Conservation (phyloP, 2,329 filamentous ascomycete genomes). For the Arthrobotrys entomopaga region DNA sequence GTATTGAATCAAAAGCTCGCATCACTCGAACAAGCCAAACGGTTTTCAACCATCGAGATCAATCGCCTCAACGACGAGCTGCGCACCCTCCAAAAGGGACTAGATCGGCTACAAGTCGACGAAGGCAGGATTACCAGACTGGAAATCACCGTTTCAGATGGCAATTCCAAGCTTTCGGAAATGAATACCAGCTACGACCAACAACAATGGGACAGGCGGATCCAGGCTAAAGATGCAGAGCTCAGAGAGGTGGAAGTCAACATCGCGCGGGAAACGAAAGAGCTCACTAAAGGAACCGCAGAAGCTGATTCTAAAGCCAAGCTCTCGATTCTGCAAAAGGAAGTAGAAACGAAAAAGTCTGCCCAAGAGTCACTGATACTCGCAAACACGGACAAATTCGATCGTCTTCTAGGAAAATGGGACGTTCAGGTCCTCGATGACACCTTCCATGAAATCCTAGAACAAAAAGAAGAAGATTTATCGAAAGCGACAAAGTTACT, state of each 20-base stretch:
- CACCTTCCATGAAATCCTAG: constrained; percentile 69
- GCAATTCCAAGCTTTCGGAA: constrained; percentile 72
- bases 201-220: constrained; percentile 75
- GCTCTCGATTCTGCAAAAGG: constrained; percentile 83
- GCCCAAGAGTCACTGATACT: constrained; percentile 38
- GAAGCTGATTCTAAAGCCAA: constrained; percentile 84
- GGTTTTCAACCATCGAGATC: constrained; percentile 78
- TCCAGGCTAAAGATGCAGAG: constrained; percentile 73
- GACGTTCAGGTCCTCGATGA: constrained; percentile 74
- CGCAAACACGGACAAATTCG: constrained; percentile 73
- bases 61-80: constrained; percentile 73
- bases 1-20: constrained; percentile 76
- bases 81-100: constrained; percentile 72
- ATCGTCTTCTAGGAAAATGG: constrained; percentile 74
- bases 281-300: constrained; percentile 83
- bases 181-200: constrained; percentile 72
- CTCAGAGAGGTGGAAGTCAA: constrained; percentile 77
- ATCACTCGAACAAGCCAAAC: constrained; percentile 78
- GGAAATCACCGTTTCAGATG: constrained; percentile 74
- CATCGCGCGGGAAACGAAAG: constrained; percentile 76
- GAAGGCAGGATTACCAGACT: constrained; percentile 84
- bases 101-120: constrained; percentile 80
- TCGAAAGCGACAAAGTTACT: constrained; percentile 52
- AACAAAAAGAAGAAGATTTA: constrained; percentile 58
- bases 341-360: constrained; percentile 74